phyloP scores from a whole-genome alignment of 306 rosid genomes.

The Dicorynia guianensis region DNA sequence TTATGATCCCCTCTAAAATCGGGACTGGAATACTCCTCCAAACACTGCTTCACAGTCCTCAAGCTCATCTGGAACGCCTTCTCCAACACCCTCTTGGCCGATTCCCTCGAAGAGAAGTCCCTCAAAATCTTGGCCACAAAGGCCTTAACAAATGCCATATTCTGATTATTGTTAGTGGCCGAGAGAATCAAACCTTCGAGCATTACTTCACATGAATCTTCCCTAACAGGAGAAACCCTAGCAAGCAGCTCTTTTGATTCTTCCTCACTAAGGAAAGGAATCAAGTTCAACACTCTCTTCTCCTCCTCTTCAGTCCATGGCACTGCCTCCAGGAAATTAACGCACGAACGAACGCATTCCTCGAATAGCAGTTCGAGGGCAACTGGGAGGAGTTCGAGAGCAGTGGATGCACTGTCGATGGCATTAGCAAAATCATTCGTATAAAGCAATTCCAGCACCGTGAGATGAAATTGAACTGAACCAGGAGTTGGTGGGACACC shows the following conservation, averaged over 20 bases:
- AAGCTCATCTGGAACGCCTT: constrained; percentile 67
- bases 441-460: constrained; percentile 76
- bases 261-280: constrained; percentile 74
- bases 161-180: constrained; percentile 69
- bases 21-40: constrained; percentile 93
- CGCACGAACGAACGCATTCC: constrained; percentile 77
- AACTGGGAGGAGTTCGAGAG: constrained; percentile 83
- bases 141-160: constrained; percentile 84
- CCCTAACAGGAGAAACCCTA: constrained; percentile 67
- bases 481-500: constrained; percentile 53
- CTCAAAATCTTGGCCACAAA: constrained; percentile 83
- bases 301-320: constrained; percentile 97
- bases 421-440: constrained; percentile 55
- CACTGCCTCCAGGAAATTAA: constrained; percentile 81
- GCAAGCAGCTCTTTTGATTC: constrained; percentile 80
- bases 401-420: constrained; percentile 56
- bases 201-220: constrained; percentile 73
- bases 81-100: constrained; percentile 83
- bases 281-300: constrained; percentile 58
- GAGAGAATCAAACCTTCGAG: constrained; percentile 66
- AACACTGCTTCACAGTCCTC: constrained; percentile 76
- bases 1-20: constrained; percentile 78
- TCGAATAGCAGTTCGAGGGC: constrained; percentile 87
- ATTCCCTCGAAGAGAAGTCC: constrained; percentile 75
- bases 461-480: constrained; percentile 57